Percentiles rank a stretch among this genome's conserved stretches.
Evolutionary conservation across 2,329 filamentous ascomycete species (phyloP).

Genomic region (Macrophomina pseudophaseolina): DNA sequence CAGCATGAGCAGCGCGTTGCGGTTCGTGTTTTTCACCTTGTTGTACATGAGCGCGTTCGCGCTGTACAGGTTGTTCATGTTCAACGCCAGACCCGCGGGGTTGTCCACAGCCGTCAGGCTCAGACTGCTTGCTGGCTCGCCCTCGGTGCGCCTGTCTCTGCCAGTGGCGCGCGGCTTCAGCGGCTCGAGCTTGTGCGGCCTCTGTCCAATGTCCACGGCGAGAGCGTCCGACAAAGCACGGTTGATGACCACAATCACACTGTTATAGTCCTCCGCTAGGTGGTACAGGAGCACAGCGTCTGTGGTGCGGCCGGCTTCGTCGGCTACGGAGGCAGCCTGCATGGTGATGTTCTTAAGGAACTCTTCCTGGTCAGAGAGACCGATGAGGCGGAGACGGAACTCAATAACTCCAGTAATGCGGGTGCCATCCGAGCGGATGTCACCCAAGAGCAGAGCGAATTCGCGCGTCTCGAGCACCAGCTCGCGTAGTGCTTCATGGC

Average conservation of each 20-base stretch:
- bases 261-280: conserved; percentile 92
- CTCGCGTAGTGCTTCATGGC: conserved; percentile 90
- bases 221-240: conserved; percentile 89
- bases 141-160: conserved; percentile 19
- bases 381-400: conserved; percentile 80
- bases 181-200: conserved; percentile 77
- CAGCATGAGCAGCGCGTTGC: conserved; percentile 64
- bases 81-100: conserved; percentile 65
- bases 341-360: conserved; percentile 92
- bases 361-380: conserved; percentile 76
- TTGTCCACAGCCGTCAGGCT: conserved; percentile 72
- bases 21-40: conserved; percentile 63
- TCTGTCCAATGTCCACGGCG: conserved; percentile 82
- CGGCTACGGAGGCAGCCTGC: conserved; percentile 88
- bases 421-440: conserved; percentile 83
- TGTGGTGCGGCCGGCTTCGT: conserved; percentile 90
- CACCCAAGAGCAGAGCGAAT: conserved; percentile 90
- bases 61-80: conserved; percentile 68
- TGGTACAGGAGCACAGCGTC: conserved; percentile 96
- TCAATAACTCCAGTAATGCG: conserved; percentile 88
- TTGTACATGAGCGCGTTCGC: conserved; percentile 64
- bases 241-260: conserved; percentile 88
- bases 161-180: conserved; percentile 69
- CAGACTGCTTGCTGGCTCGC: conserved; percentile 57
- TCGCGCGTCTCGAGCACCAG: conserved; percentile 96